Conservation (phyloP, 2,329 filamentous ascomycete species). For the Chrysoporthe deuterocubensis region DNA sequence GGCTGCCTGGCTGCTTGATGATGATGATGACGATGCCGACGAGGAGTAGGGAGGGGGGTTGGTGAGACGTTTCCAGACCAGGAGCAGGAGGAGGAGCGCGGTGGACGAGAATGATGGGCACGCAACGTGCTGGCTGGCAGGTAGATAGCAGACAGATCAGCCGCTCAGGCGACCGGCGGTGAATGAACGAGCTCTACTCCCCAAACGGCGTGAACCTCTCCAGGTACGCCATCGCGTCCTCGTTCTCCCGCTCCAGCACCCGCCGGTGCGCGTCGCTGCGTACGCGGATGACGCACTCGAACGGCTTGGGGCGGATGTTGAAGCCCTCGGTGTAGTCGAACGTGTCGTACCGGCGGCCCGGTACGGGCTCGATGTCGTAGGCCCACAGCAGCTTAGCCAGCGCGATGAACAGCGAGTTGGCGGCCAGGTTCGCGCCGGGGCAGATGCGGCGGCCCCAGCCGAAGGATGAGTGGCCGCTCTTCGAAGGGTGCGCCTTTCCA, state of each 20-base stretch:
- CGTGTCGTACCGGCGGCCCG: conserved; percentile 29
- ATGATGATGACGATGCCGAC: no score
- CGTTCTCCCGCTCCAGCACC: conserved; percentile 29
- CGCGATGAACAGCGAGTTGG: conserved; percentile 34
- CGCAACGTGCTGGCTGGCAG: no score
- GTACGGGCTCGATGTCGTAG: conserved; percentile 39
- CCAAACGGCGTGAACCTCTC: conserved; percentile 32
- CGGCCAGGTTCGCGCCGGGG: conserved; percentile 33
- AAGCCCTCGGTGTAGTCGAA: conserved; percentile 33
- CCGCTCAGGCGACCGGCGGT: no score
- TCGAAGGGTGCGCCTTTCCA: conserved; percentile 27
- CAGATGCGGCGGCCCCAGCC: conserved; percentile 49
- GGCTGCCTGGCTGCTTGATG: no score
- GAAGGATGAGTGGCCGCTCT: conserved; percentile 47
- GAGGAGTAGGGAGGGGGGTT: no score
- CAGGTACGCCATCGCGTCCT: conserved; percentile 26
- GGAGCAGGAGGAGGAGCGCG: no score
- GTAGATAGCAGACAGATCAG: no score
- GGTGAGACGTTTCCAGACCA: no score
- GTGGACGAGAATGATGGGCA: no score
- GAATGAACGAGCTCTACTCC: conserved; percentile 14
- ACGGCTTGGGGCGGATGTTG: conserved; percentile 32
- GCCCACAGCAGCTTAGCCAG: conserved; percentile 51
- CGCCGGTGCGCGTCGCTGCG: conserved; percentile 29
- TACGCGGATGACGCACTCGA: conserved; percentile 29